Evolutionary conservation across 192 early-diverging fungal species (phyloP).

Genomic region (Backusella macrospora): DNA sequence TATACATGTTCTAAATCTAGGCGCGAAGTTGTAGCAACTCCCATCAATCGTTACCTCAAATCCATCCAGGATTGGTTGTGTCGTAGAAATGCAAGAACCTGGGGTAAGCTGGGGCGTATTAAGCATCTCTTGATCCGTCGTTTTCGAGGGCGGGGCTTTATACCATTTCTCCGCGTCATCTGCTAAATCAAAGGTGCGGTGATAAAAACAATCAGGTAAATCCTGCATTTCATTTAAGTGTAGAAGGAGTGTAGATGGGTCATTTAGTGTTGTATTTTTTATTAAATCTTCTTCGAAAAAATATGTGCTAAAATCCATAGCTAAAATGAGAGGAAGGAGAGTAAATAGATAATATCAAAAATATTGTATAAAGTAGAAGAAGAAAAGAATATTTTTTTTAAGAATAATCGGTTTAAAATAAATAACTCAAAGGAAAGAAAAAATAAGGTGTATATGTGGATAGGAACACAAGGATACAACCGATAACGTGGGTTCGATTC

Average conservation of each 20-base stretch:
- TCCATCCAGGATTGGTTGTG: not conserved
- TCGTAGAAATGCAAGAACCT: slow-evolving; percentile 1
- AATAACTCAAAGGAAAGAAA: not conserved
- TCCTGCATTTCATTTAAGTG: not conserved
- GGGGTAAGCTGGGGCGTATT: not conserved
- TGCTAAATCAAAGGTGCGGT: not conserved
- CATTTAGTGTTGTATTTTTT: not conserved
- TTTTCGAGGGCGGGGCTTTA: not conserved
- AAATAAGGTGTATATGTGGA: not conserved
- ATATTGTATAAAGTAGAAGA: not conserved
- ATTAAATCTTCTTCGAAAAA: not conserved
- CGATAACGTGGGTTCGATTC: not conserved
- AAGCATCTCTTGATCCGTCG: not conserved
- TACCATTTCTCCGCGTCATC: not conserved
- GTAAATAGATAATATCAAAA: not conserved
- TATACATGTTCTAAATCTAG: not conserved
- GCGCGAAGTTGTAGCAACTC: not conserved
- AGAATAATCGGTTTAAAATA: not conserved
- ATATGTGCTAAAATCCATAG: not conserved
- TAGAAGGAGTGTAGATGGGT: not conserved
- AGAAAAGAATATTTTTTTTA: too few relatives aligned
- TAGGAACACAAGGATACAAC: slow-evolving; percentile 7
- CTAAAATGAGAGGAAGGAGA: slow-evolving; percentile 11
- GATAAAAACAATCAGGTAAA: not conserved
- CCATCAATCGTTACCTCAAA: slow-evolving; percentile 5